Evolutionary conservation across 1,139 yeast species (phyloP).

Genomic region (Candida smagusa): DNA sequence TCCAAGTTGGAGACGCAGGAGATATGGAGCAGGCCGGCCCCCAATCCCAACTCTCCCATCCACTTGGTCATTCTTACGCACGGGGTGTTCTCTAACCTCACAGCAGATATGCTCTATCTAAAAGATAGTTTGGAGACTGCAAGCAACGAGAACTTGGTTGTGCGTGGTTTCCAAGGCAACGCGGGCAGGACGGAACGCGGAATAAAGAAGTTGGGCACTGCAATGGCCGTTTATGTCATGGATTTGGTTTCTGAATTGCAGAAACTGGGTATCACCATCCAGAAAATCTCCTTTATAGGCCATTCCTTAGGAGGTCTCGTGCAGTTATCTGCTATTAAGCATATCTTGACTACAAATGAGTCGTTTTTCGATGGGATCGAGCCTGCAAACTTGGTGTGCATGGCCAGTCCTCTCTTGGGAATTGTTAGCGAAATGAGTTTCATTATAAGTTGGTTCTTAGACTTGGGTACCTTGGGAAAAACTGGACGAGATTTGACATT

Average conservation of each 20-base stretch:
- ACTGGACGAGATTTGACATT: constrained; percentile 27
- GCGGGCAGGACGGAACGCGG: constrained; percentile 27
- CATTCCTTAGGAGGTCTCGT: constrained; percentile 26
- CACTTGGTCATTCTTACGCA: constrained; percentile 23
- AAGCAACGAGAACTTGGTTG: constrained; percentile 16
- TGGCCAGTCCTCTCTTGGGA: constrained; percentile 27
- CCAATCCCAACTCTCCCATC: constrained; percentile 13
- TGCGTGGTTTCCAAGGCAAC: constrained; percentile 22
- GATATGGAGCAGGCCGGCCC: constrained; percentile 18
- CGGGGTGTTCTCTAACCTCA: constrained; percentile 22
- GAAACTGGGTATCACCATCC: constrained; percentile 8
- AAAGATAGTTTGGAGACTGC: constrained; percentile 17
- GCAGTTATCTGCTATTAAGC: constrained; percentile 23
- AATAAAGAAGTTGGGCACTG: constrained; percentile 18
- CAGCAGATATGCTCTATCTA: constrained; percentile 25
- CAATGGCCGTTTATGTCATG: constrained; percentile 15
- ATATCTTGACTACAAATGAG: constrained; percentile 16
- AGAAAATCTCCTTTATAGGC: constrained; percentile 21
- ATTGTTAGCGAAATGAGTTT: constrained; percentile 24
- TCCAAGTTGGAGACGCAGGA: constrained; percentile 14
- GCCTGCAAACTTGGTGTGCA: constrained; percentile 20
- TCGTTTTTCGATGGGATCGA: constrained; percentile 14
- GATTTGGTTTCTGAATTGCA: constrained; percentile 12
- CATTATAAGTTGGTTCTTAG: constrained; percentile 22
- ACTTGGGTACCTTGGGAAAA: constrained; percentile 25